Evolutionary conservation across 306 rosid genomes (phyloP), one percentile per base, ranked within the genome.

Genomic region (Prinsepia uniflora): DNA sequence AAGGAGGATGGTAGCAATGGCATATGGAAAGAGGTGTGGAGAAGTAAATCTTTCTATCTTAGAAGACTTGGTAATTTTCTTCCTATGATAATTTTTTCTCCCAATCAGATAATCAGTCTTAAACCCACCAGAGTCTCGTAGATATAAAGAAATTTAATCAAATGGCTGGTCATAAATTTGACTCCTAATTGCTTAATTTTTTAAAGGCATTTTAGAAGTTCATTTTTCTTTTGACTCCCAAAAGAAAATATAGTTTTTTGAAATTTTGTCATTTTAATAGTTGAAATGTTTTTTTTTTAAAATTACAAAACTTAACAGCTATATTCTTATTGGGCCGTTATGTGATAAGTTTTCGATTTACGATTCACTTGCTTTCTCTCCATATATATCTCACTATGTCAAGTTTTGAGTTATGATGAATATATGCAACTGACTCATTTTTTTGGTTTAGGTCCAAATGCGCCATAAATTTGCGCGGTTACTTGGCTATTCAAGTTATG

Each of bases 391-490:
- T 20, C 12, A 24, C 30, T 10, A 39, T 36, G 12, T 41, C 40
- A 60, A 63, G 73, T 70, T 68, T 48, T 20, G 12, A 50, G 24
- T 57, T 57, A 57, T 57, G 41, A 22, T 9, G 39, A 43, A 46
- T 63, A 13, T 66, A 14, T 15, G 41, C 22, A 65, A 52, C 52
- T 67, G 50, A 61, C 36, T 53, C 36, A 52, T 80, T 71, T 75
- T 60, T 39, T 67, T 76, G 78, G 71, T 84, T 75, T 82, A 94
- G 99, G 96, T 91, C 65, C 91, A 91, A 64, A 75, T 86, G 48
- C 96, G 99, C 65, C 96, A 94, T 84, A 94, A 87, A 75, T 82
- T 86, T 82, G 92, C 99, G 50, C 92, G 91, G 46, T 79, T 94
- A 80, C 96, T 91, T 63, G 96, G 96, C 78, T 86, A 82, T 86